These are phyloP conservation scores for Catunica adiposa DNA, from an alignment of 2,329 filamentous ascomycete genomes.

Conservation along the genomic window DNA sequence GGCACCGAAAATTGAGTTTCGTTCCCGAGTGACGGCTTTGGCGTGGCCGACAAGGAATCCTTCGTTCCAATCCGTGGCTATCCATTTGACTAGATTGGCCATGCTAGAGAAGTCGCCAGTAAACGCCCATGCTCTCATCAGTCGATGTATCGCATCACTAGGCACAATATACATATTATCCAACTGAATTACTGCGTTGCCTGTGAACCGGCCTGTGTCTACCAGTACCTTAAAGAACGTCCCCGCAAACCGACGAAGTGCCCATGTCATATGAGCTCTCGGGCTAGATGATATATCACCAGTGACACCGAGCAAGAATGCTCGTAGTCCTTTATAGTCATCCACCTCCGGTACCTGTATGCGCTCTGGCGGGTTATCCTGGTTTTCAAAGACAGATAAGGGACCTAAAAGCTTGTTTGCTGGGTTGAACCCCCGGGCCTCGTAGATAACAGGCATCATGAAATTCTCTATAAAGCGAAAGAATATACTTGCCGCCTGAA, in stretches of 20 bases:
- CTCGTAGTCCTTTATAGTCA: slow-evolving; percentile 7
- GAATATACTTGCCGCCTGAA: neutral
- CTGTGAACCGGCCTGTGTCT: neutral
- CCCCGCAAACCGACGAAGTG: slow-evolving; percentile 5
- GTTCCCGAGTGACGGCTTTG: slow-evolving; percentile 16
- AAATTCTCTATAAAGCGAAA: slow-evolving; percentile 9
- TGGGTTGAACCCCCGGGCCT: neutral
- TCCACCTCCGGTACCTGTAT: neutral
- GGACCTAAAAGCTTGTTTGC: neutral
- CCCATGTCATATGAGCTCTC: neutral
- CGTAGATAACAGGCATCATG: slow-evolving; percentile 10
- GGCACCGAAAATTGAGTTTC: slow-evolving; percentile 22
- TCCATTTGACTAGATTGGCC: slow-evolving; percentile 40
- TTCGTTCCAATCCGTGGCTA: slow-evolving; percentile 30
- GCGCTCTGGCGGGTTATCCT: neutral
- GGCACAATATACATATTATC: neutral
- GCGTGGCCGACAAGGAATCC: slow-evolving; percentile 17
- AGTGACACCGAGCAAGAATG: neutral
- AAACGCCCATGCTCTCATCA: slow-evolving; percentile 43
- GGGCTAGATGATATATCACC: neutral
- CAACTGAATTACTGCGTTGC: neutral
- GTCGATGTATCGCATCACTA: slow-evolving; percentile 7
- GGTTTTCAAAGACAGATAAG: neutral
- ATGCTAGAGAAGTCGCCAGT: slow-evolving; percentile 44
- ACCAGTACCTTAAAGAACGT: slow-evolving; percentile 5